Evolutionary conservation across 805 yeast species (phyloP), one percentile per base, ranked within the genome.

Genomic region (Monosporozyma yasuniensis): DNA sequence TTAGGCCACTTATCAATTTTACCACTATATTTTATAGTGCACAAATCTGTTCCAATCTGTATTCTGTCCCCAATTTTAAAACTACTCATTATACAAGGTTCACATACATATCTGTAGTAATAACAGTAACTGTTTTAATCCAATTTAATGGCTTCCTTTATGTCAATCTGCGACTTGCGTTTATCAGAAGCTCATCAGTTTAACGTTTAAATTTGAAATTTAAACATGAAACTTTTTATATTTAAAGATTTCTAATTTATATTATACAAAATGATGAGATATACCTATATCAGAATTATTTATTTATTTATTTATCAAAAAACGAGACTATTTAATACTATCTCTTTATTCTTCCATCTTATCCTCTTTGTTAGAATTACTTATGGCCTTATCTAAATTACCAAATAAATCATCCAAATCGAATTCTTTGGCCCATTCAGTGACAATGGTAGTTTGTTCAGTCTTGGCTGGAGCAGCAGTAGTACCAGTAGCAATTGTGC

Each of bases 391-490:
- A 50, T 72, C 75, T 38, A 72, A 52, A 42, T 72, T 58, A 10
- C 73, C 69, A 51, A 90, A 82, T 55, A 90, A 74, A 3, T 86
- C 87, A 65, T 87, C 96, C 58, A 93, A 74, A 68, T 89, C 96
- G 65, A 93, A 90, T 70, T 90, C 99, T 67, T 87, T 78, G 19
- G 97, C 83, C 97, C 98, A 93, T 58, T 80, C 77, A 14, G 76
- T 70, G n/a, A 93, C 99, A 60, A 93, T 78, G 11, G 87, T 81
- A 34, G 91, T 84, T 57, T 80, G 86, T 51, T 73, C 75, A 53
- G 74, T 75, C 57, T 67, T 68, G 44, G 68, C 70, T 19, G 75
- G 76, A 18, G 69, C 74, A 34, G 73, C 71, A 8, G 73, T 54
- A 16, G 63, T 59, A 37, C 66, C 65, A 23, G 64, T 52, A 46